Conservation (phyloP, 441 rosid species). For the Gossypium davidsonii region DNA sequence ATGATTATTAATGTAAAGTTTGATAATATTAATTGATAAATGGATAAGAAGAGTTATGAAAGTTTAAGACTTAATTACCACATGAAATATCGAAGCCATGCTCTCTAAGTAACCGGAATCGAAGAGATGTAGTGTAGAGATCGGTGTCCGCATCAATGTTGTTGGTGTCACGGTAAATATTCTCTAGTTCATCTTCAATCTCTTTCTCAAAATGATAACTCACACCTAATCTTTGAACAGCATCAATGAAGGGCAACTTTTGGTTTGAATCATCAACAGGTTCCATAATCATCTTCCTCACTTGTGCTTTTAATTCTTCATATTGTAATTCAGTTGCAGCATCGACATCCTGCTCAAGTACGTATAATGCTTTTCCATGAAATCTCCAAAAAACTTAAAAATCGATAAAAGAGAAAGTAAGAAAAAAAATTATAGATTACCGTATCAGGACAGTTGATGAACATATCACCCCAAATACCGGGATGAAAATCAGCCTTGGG, state of each 20-base stretch:
- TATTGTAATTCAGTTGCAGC: background rate
- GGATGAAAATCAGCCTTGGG: slow-evolving; percentile 11
- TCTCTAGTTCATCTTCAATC: slow-evolving; percentile 5
- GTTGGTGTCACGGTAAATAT: background rate
- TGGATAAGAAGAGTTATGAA: background rate
- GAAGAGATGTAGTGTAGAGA: slow-evolving; percentile 3
- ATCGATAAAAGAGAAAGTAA: too few relatives aligned
- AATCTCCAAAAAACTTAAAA: too few relatives aligned
- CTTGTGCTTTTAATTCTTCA: background rate
- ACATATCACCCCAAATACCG: slow-evolving; percentile 10
- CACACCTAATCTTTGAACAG: slow-evolving; percentile 15
- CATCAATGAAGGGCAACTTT: slow-evolving; percentile 5
- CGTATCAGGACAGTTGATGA: slow-evolving; percentile 3
- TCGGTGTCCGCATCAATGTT: background rate
- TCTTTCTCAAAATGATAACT: slow-evolving; percentile 15
- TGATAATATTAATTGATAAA: too few relatives aligned
- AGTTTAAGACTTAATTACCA: background rate
- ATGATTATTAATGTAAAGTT: too few relatives aligned
- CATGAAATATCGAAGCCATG: background rate
- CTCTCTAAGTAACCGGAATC: slow-evolving; percentile 4
- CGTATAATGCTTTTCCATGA: too few relatives aligned
- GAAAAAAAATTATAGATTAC: background rate
- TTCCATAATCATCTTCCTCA: background rate
- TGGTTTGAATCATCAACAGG: background rate
- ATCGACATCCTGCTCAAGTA: background rate